A percentile compares a stretch with the other conserved stretches of the same genome.
Conservation (phyloP, 139 green algal genomes). For the Closterium sp. region DNA sequence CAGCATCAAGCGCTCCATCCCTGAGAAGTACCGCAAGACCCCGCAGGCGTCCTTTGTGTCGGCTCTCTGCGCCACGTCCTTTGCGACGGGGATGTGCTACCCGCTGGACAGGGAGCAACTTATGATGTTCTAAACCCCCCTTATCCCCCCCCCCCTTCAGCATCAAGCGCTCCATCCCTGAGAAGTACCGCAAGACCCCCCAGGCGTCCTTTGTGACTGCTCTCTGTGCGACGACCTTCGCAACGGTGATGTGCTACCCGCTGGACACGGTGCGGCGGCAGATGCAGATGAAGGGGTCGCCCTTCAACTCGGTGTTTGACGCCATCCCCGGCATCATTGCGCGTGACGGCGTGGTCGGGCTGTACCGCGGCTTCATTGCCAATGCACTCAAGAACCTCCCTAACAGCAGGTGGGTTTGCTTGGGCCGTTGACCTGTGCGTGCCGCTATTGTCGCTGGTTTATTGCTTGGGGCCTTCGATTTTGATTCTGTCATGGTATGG, state of each 20-base stretch:
- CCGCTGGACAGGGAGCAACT: too few relatives aligned
- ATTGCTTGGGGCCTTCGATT: too few relatives aligned
- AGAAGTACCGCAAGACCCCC: too few relatives aligned
- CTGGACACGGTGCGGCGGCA: constrained; percentile 49
- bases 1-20: too few relatives aligned
- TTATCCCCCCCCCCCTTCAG: too few relatives aligned
- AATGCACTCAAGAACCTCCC: constrained; percentile 57
- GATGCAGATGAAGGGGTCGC: constrained; percentile 40
- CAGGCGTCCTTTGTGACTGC: constrained; percentile 41
- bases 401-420: constrained; percentile 50
- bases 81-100: constrained; percentile 44
- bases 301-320: constrained; percentile 36
- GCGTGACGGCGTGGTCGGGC: constrained; percentile 48
- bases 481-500: too few relatives aligned
- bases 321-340: constrained; percentile 51
- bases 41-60: constrained; percentile 34
- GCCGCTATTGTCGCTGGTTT: too few relatives aligned
- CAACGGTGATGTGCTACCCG: constrained; percentile 42
- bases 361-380: constrained; percentile 56
- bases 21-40: too few relatives aligned
- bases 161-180: too few relatives aligned
- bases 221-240: constrained; percentile 20
- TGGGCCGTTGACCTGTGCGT: too few relatives aligned
- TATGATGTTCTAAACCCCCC: too few relatives aligned
- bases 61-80: constrained; percentile 8